Evolutionary conservation across 2,329 filamentous ascomycete genomes (phyloP).

Genomic region (Thermochaetoides dissita): DNA sequence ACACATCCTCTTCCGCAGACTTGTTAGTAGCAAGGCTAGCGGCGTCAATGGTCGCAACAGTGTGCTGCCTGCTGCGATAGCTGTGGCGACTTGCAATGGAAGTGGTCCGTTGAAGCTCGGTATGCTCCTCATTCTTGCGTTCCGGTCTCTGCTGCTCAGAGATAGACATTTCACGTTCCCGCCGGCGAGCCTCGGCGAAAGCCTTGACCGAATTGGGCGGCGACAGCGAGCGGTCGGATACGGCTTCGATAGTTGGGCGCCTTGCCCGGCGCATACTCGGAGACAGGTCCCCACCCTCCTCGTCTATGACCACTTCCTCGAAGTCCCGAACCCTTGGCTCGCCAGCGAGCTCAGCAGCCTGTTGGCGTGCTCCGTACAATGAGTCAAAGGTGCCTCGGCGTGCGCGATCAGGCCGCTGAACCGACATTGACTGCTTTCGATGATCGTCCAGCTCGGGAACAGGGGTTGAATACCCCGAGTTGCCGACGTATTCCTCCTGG

Average conservation of each 20-base stretch:
- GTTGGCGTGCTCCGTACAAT: constrained; percentile 40
- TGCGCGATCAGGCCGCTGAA: constrained; percentile 45
- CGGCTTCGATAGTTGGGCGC: constrained; percentile 42
- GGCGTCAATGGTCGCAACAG: constrained; percentile 43
- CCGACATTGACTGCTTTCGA: constrained; percentile 49
- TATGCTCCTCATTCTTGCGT: constrained; percentile 28
- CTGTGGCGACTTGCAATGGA: constrained; percentile 55
- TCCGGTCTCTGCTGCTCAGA: constrained; percentile 27
- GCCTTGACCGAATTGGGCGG: constrained; percentile 96
- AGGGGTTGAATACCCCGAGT: constrained; percentile 57
- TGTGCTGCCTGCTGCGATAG: constrained; percentile 41
- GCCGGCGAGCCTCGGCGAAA: constrained; percentile 79
- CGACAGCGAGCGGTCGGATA: constrained; percentile 54
- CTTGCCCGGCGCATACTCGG: constrained; percentile 31
- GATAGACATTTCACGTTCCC: constrained; percentile 57
- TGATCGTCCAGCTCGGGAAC: constrained; percentile 81
- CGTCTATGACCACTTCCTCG: constrained; percentile 72
- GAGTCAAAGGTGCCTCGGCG: constrained; percentile 65
- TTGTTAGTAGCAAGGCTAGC: constrained; percentile 50
- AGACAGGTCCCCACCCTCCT: constrained; percentile 43
- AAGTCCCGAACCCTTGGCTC: constrained; percentile 56
- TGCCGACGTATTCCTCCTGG: constrained; percentile 43
- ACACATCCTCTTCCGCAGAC: constrained; percentile 75
- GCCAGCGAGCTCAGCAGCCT: constrained; percentile 28
- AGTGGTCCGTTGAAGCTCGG: constrained; percentile 51